phyloP scores from a whole-genome alignment of 148 eudicot species.

The Tetragonia tetragonoides region DNA sequence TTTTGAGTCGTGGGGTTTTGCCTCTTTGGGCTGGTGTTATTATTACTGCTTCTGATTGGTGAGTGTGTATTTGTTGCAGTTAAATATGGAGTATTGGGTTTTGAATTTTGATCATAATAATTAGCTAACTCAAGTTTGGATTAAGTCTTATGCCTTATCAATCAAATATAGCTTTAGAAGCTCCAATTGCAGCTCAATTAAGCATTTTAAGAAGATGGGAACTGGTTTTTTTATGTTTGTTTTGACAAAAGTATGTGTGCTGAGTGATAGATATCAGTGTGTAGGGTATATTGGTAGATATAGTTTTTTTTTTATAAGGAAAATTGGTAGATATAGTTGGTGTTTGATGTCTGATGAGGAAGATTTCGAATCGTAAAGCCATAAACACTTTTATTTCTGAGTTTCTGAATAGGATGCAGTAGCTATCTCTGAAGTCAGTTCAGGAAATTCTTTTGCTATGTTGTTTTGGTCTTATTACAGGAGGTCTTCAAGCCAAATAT shows the following conservation, averaged over 20 bases:
- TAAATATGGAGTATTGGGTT: constrained; percentile 34
- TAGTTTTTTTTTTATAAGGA: neutral
- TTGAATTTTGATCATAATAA: constrained; percentile 35
- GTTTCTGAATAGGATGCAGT: neutral
- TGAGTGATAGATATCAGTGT: too few species aligned
- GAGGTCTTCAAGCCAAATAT: neutral
- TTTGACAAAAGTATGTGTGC: too few species aligned
- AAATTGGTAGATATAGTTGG: neutral
- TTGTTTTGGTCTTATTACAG: neutral
- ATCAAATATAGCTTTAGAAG: too few species aligned
- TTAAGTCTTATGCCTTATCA: too few species aligned
- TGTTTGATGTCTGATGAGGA: neutral
- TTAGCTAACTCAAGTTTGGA: too few species aligned
- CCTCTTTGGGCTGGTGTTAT: constrained; percentile 92
- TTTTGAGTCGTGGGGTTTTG: constrained; percentile 63
- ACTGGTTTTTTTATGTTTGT: too few species aligned
- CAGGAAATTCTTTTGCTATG: neutral
- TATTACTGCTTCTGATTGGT: constrained; percentile 90
- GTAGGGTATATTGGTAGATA: too few species aligned
- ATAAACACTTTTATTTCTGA: neutral
- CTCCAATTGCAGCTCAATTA: too few species aligned
- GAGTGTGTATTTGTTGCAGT: constrained; percentile 15
- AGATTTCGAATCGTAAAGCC: neutral
- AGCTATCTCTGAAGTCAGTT: neutral
- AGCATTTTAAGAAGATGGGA: too few species aligned